Evolutionary conservation across 495 filamentous ascomycete genomes (phyloP), one percentile per base, ranked within the genome.

Genomic region (Beverwykella pulmonaria): DNA sequence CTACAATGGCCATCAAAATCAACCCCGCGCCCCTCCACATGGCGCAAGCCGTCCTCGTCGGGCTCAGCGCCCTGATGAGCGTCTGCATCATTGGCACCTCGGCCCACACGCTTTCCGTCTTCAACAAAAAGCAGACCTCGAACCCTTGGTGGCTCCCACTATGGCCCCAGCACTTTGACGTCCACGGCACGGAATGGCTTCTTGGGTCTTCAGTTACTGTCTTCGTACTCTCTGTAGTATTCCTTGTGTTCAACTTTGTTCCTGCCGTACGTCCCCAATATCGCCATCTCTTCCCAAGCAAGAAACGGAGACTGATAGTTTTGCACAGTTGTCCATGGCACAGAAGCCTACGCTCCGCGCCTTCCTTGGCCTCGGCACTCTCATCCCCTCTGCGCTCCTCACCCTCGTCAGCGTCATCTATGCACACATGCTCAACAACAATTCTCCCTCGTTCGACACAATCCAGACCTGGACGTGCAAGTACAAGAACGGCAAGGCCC

Each of bases 81-180:
- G 29, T 71, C 17, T 64, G 73, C 23, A 67, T 74, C 44, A 61
- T 76, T 25, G 75, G 74, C 15, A 70, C 64, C 4, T 65, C 76
- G 29, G 71, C 67, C 4, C 70, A 73, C 22, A 73, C 71, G 4
- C 65, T 76, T 53, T 57, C 61, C 50, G 53, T 75, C 59, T 78
- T 67, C 63, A 69, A 75, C 64, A 68, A 61, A 10, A 44, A 76
- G 50, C 73, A 75, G 32, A 54, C 56, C 4, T 65, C 67, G n/a
- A 76, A 78, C 59, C 73, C 69, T 22, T 78, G 76, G 76, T 76
- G 75, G 63, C 58, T 78, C 12, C 75, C 75, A 9, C 54, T 77
- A 17, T 77, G 75, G 75, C 75, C 76, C 1, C 62, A 73, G 41
- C 75, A 77, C 61, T 77, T 78, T 59, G 71, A 77, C 44, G 62